Evolutionary conservation across 2,329 filamentous ascomycete genomes (phyloP), one percentile per base, ranked within the genome.

Genomic region (Sarocladiaceae sp.): DNA sequence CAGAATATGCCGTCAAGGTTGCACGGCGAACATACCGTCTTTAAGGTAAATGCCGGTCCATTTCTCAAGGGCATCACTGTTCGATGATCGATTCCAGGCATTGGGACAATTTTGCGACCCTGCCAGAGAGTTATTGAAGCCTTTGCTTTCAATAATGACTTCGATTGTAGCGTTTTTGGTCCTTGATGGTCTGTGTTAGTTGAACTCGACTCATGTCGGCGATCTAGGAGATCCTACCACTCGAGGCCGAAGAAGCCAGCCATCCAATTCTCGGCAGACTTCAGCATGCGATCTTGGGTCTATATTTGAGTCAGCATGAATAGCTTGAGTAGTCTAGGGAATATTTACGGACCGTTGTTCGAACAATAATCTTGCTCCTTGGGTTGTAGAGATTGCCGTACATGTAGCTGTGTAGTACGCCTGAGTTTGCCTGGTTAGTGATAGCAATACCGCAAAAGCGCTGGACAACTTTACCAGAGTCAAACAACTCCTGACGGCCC

Each of bases 231-330:
- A n/a, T n/a, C 16, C 62, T 54, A 72, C 70, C 84, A 89, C 37
- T 83, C 76, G 0, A 88, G 71, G 1, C 85, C 85, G 56, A 89
- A 89, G 66, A 89, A 89, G 0, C 85, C 85, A 5, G 84, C 82
- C 57, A 88, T 65, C 62, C 88, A 89, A 60, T 89, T 84, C 60
- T 89, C 84, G 3, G 84, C 84, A 31, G 76, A 83, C 58, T 88
- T 82, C 18, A 84, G 67, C 85, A 89, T 89, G 19, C 85, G 78
- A 56, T 86, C 80, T 58, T 89, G 83, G 1, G 84, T 86, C 67
- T 72, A 26, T 2, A 13, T 1, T n/a, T 1, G 15, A 32, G 49
- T 58, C 41, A 58, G 51, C 31, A 27, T 6, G n/a, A 12, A n/a
- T 15, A 2, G n/a, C 20, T 11, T 10, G 23, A 11, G 23, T 9